Conservation (phyloP, 2,329 filamentous ascomycete species). For the Phymatotrichopsis omnivora region DNA sequence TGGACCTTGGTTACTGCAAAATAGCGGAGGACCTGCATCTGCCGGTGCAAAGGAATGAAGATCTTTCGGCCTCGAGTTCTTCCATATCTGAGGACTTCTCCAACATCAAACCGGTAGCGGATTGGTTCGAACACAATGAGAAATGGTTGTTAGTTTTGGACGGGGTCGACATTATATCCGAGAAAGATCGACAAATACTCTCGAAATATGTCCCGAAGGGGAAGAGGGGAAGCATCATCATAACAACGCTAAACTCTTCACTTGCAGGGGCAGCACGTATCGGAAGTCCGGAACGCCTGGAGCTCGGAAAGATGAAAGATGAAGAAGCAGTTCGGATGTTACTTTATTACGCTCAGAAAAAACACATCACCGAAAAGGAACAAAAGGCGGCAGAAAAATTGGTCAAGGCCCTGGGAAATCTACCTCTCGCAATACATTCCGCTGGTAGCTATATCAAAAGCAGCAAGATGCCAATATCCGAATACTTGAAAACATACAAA, state of each 20-base stretch:
- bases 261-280: conserved; percentile 34
- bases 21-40: conserved; percentile 51
- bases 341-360: conserved; percentile 52
- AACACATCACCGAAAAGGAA: conserved; percentile 46
- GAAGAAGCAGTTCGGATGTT: conserved; percentile 52
- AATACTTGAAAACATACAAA: conserved; percentile 48
- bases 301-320: conserved; percentile 44
- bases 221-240: conserved; percentile 54
- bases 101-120: too few species aligned
- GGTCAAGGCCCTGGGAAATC: conserved; percentile 52
- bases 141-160: conserved; percentile 60
- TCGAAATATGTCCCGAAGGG: conserved; percentile 54
- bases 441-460: conserved; percentile 38
- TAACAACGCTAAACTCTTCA: conserved; percentile 55
- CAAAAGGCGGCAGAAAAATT: conserved; percentile 49
- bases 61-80: too few species aligned
- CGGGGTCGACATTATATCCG: conserved; percentile 51
- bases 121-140: conserved; percentile 52
- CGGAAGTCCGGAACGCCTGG: conserved; percentile 28
- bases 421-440: conserved; percentile 59
- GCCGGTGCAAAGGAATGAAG: too few species aligned
- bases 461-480: conserved; percentile 33
- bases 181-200: conserved; percentile 43
- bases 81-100: too few species aligned
- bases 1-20: conserved; percentile 54